These are phyloP conservation scores for Fusarium anguioides DNA, from an alignment of 2,329 filamentous ascomycete species.

Conservation along the genomic window DNA sequence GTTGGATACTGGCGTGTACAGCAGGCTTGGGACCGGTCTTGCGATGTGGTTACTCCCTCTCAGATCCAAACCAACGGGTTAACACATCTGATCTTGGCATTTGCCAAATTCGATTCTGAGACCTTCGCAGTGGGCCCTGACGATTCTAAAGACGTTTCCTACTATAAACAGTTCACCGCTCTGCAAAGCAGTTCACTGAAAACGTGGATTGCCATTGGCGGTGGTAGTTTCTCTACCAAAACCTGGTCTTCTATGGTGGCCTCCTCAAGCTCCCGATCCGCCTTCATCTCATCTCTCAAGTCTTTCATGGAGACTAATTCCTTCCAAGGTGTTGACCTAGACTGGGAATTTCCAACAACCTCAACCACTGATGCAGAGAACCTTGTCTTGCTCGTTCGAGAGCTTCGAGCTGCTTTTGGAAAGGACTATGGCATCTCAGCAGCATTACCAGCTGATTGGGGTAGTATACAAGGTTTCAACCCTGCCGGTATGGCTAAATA, in stretches of 20 bases:
- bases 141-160: neutral
- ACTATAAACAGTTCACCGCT: slow-evolving; percentile 6
- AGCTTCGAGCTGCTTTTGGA: slow-evolving; percentile 5
- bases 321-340: slow-evolving; percentile 11
- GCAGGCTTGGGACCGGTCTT: slow-evolving; percentile 11
- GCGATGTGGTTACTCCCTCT: slow-evolving; percentile 5
- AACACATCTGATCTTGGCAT: slow-evolving; percentile 10
- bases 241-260: slow-evolving; percentile 3
- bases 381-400: slow-evolving; percentile 6
- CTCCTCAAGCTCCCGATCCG: slow-evolving; percentile 6
- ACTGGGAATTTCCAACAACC: slow-evolving; percentile 12
- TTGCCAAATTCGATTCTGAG: neutral
- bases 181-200: slow-evolving; percentile 9
- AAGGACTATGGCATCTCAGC: slow-evolving; percentile 4
- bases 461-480: slow-evolving; percentile 8
- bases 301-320: slow-evolving; percentile 7
- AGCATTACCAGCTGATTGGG: slow-evolving; percentile 4
- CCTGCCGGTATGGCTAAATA: slow-evolving; percentile 5
- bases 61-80: slow-evolving; percentile 10
- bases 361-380: neutral
- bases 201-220: slow-evolving; percentile 7
- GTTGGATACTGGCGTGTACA: slow-evolving; percentile 11
- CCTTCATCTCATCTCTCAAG: slow-evolving; percentile 13
- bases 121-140: neutral
- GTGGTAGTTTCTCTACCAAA: slow-evolving; percentile 1